Percentiles rank a stretch among this genome's conserved stretches.
Conservation (phyloP, 306 rosid species). For the Crotalaria pallida region DNA sequence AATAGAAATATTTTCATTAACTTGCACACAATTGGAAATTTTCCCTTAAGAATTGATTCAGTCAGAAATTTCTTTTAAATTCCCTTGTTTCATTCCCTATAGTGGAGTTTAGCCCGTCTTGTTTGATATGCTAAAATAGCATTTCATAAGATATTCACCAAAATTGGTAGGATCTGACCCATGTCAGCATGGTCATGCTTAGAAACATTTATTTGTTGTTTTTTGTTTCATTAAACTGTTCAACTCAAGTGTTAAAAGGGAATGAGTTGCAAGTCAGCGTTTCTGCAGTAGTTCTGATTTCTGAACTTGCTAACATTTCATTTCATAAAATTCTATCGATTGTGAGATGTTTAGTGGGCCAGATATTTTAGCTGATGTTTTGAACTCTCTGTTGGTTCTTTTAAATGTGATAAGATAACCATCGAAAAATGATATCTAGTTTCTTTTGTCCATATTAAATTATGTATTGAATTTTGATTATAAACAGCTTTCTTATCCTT, state of each 20-base stretch:
- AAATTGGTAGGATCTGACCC: neutral
- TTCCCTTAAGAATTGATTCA: neutral
- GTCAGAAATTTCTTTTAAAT: neutral
- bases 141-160: neutral
- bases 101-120: neutral
- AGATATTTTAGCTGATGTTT: neutral
- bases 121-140: conserved; percentile 4
- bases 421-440: neutral
- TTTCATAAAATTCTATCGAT: neutral
- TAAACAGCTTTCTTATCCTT: no score
- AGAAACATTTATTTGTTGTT: neutral
- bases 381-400: neutral
- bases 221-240: neutral
- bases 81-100: neutral
- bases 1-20: conserved; percentile 8
- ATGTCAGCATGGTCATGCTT: neutral
- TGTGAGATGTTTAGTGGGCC: neutral
- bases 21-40: neutral
- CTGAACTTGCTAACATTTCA: neutral
- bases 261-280: neutral
- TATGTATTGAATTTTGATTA: neutral
- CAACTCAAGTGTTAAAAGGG: neutral
- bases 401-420: neutral
- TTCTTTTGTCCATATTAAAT: neutral
- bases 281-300: neutral